Evolutionary conservation across 2,329 filamentous ascomycete genomes (phyloP).

Genomic region (Paraconiothyrium brasiliense): DNA sequence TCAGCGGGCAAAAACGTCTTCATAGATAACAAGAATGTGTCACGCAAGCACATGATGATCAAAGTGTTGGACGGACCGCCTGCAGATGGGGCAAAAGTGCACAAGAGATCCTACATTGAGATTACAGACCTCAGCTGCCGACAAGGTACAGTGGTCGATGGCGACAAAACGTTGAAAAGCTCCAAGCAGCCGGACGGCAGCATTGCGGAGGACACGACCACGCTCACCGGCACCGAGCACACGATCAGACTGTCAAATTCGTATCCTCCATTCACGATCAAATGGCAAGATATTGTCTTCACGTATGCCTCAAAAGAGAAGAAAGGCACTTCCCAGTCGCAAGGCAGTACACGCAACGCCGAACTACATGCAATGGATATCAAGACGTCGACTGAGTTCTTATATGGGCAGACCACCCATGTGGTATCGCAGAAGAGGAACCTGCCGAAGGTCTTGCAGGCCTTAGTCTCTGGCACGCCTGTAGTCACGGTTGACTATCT

Average conservation of each 20-base stretch:
- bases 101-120: constrained; percentile 73
- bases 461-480: constrained; percentile 80
- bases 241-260: constrained; percentile 78
- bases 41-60: constrained; percentile 86
- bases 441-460: constrained; percentile 85
- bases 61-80: constrained; percentile 71
- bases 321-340: constrained; percentile 61
- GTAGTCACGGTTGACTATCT: constrained; percentile 80
- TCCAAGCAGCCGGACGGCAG: constrained; percentile 55
- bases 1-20: constrained; percentile 55
- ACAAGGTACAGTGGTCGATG: constrained; percentile 82
- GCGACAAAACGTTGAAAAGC: constrained; percentile 70
- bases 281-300: constrained; percentile 82
- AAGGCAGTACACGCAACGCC: constrained; percentile 59
- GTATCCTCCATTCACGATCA: constrained; percentile 71
- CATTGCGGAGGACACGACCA: constrained; percentile 36
- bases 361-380: constrained; percentile 86
- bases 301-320: constrained; percentile 80
- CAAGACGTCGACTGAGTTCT: constrained; percentile 80
- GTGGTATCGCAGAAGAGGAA: constrained; percentile 91
- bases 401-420: constrained; percentile 78
- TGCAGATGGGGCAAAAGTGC: constrained; percentile 72
- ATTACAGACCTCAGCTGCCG: constrained; percentile 83
- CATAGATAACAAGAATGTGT: constrained; percentile 84
- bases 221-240: constrained; percentile 57